Evolutionary conservation across 2,329 filamentous ascomycete species (phyloP), one percentile per base, ranked within the genome.

Genomic region (Didymellaceae sp.): DNA sequence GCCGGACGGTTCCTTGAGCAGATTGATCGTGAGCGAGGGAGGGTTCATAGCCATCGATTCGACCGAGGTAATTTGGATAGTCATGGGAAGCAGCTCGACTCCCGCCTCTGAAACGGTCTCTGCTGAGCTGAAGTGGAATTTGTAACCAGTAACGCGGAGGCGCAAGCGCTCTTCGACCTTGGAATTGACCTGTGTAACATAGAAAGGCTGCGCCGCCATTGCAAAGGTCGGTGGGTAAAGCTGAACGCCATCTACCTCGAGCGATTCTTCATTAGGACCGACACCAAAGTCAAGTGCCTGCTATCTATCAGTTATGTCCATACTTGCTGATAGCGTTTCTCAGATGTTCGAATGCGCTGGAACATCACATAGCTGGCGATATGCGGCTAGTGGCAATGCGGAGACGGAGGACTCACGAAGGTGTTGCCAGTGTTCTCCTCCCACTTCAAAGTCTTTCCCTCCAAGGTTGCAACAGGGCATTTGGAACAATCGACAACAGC

Each of bases 1-100:
- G 11, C 72, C 73, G 30, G 67, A 63, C 3, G 63, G 48, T 22
- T 72, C 66, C 53, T 75, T 74, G 24, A 74, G 61, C 1, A 74
- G 54, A 51, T 72, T 71, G 59, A 75, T 69, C 9, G 59, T 67
- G 33, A 75, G 59, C 5, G 62, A 59, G 5, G 72, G 70, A 18
- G 68, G 66, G 25, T 65, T 45, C 44, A 74, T 63, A 3, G 62
- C 26, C 32, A 57, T 61, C 16, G 60, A 62, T 44, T 73, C 72
- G 39, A 75, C 61, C 1, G 69, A 65, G 1, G 61, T 64, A 45
- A 75, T 67, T 16, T 63, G 62, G 49, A 75, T 63, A 2, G 61
- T 67, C 63, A 75, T 69, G n/a, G 70, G 70, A 5, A 75, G 61
- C 6, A 75, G 65, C 45, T 75, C 72, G 14, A 64, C 65, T 30